Base-by-base conservation (phyloP, 148 eudicot genomes). In the Gaultheria prostrata region DNA sequence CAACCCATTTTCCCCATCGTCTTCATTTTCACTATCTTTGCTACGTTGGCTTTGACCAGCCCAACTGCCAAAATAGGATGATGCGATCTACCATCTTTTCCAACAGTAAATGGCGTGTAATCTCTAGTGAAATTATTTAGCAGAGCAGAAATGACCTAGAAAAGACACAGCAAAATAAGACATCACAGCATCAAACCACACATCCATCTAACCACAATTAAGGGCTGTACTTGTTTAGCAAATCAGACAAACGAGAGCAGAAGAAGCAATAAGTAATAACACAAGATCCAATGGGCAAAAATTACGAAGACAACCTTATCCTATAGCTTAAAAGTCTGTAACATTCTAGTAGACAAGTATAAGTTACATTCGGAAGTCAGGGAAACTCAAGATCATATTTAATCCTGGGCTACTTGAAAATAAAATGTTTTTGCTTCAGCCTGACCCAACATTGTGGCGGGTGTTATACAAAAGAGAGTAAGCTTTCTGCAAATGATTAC, bases 31-130 rank as follows among this genome's bases (percentile, higher is more conserved):
- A 26, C 74, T 76, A 49, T 81, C 88, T 83, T 83, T 84, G 48
- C 80, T 82, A 5, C 56, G 43, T 50, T 79, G 63, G 50, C 57
- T 80, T 56, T 82, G 65, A 80, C 74, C 39, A 74, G 73, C 32
- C 32, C 74, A 63, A 48, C 80, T 84, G 82, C 77, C 80, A 85
- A 97, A 97, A 89, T 97, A 95, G 67, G 87, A 87, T 59, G 94
- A 85, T 14, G 99, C 94, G 78, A 95, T 88, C 86, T 95, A 94
- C 72, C 97, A 67, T 95, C 93, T 88, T 93, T 92, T 85, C 92
- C 90, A 32, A 93, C 92, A 83, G 93, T 93, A 89, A 92, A 93
- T 15, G 96, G 99, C 76, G 88, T 85, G 79, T 82, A 82, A 61
- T 87, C 96, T 86, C 82, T 87, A 18, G 99, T 92, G 83, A 97